Conservation (phyloP, 2,329 filamentous ascomycete genomes). For the Dactylellina parvicollis region DNA sequence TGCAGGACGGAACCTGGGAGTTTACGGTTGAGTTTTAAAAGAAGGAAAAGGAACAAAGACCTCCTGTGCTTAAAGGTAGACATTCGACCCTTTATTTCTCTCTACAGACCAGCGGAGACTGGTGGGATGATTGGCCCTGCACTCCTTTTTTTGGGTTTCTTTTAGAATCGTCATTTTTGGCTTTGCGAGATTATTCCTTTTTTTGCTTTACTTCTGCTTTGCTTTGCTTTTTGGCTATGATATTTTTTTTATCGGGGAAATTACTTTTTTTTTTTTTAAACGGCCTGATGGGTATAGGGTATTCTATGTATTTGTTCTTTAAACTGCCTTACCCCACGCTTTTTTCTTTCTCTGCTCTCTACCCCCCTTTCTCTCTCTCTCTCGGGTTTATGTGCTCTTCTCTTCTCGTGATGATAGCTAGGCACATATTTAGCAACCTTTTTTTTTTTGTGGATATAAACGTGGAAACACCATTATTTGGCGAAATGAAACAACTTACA, state of each 20-base stretch:
- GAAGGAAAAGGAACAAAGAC: too few species aligned
- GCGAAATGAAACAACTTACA: too few species aligned
- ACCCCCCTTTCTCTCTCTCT: not conserved
- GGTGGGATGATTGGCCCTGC: not conserved
- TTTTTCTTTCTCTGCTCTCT: not conserved
- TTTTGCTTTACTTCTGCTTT: not conserved
- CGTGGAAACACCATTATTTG: too few species aligned
- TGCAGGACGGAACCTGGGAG: slow-evolving; percentile 77
- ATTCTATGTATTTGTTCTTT: slow-evolving; percentile 1
- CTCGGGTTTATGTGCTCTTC: not conserved
- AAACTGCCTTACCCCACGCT: not conserved
- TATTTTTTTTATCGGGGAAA: not conserved
- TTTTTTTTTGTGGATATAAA: too few species aligned
- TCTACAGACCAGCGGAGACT: not conserved
- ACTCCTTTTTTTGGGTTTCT: not conserved
- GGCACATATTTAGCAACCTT: too few species aligned
- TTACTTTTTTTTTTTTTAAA: slow-evolving; percentile 7
- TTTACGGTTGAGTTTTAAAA: slow-evolving; percentile 49
- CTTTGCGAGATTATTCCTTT: too few species aligned
- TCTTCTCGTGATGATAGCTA: too few species aligned
- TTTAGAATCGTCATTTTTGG: slow-evolving; percentile 9
- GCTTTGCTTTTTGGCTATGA: not conserved
- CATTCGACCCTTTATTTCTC: too few species aligned
- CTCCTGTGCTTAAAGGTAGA: too few species aligned
- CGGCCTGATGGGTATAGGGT: slow-evolving; percentile 16